Evolutionary conservation across 208 protist species (phyloP).

Genomic region (Phytomonas sp.): DNA sequence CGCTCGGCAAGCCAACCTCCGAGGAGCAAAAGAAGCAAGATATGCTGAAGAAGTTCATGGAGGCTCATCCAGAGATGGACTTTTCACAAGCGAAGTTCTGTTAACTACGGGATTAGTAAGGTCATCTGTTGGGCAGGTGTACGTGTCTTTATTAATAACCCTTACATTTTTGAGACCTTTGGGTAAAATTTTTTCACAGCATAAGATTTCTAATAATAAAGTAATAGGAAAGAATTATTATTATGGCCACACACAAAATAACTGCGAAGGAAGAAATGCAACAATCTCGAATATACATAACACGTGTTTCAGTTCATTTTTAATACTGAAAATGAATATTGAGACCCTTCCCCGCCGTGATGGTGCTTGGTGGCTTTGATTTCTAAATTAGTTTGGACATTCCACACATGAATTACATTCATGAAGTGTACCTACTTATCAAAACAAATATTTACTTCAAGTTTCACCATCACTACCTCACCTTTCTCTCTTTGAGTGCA

Average conservation of each 20-base stretch:
- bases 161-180: constrained; percentile 4
- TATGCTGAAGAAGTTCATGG: constrained; percentile 93
- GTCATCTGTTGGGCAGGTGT: not conserved
- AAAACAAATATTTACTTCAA: not conserved
- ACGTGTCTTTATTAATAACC: not conserved
- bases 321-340: not conserved
- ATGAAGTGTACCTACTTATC: not conserved
- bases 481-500: not conserved
- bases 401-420: not conserved
- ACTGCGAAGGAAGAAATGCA: not conserved
- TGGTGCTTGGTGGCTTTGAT: not conserved
- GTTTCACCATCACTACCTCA: not conserved
- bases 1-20: constrained; percentile 90
- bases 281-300: not conserved
- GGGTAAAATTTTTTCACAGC: not conserved
- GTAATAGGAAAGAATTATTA: not conserved
- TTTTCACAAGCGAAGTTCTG: constrained; percentile 93
- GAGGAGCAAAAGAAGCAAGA: constrained; percentile 93
- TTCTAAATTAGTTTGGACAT: not conserved
- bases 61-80: constrained; percentile 92
- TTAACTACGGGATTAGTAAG: constrained; percentile 21
- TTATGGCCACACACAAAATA: not conserved
- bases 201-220: not conserved
- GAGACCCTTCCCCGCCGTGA: not conserved
- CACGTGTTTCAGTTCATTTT: not conserved